Percentiles rank a stretch among this genome's conserved stretches.
These are phyloP conservation scores for Saitozyma podzolica DNA, from an alignment of 768 basidiomycete genomes.

Conservation along the genomic window DNA sequence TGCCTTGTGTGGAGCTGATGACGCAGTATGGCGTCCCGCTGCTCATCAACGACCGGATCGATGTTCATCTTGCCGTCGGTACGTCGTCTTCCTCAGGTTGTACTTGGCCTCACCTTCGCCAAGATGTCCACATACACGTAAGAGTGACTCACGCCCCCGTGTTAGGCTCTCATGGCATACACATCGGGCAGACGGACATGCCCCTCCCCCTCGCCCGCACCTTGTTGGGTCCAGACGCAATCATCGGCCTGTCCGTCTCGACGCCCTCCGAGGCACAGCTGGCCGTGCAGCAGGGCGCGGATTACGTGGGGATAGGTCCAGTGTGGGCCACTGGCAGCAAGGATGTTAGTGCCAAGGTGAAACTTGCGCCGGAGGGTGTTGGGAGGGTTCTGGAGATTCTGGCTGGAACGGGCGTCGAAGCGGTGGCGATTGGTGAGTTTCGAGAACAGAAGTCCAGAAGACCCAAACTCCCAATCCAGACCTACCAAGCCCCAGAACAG, in stretches of 20 bases:
- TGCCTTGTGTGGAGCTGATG: conserved; percentile 17
- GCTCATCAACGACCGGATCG: conserved; percentile 68
- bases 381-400: conserved; percentile 67
- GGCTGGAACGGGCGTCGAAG: conserved; percentile 64
- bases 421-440: conserved; percentile 79
- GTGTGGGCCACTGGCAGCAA: conserved; percentile 82
- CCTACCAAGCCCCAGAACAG: too few species aligned
- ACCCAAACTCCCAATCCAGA: background rate
- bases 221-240: conserved; percentile 66
- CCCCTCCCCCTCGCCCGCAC: conserved; percentile 65
- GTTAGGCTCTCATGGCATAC: conserved; percentile 65
- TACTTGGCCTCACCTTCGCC: background rate
- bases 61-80: conserved; percentile 75
- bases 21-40: conserved; percentile 70
- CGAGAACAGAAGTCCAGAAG: background rate
- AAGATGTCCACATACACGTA: background rate
- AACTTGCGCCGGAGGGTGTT: conserved; percentile 72
- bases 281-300: conserved; percentile 67
- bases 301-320: conserved; percentile 87
- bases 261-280: conserved; percentile 64
- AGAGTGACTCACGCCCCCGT: conserved; percentile 1
- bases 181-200: conserved; percentile 88
- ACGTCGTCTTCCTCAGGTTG: conserved; percentile 48
- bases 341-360: conserved; percentile 59
- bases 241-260: conserved; percentile 81